A percentile compares a stretch with the other conserved stretches of the same genome.
These are phyloP conservation scores for Urochloa ruziziensis DNA, from an alignment of 176 grass and related monocot genomes.

Conservation along the genomic window DNA sequence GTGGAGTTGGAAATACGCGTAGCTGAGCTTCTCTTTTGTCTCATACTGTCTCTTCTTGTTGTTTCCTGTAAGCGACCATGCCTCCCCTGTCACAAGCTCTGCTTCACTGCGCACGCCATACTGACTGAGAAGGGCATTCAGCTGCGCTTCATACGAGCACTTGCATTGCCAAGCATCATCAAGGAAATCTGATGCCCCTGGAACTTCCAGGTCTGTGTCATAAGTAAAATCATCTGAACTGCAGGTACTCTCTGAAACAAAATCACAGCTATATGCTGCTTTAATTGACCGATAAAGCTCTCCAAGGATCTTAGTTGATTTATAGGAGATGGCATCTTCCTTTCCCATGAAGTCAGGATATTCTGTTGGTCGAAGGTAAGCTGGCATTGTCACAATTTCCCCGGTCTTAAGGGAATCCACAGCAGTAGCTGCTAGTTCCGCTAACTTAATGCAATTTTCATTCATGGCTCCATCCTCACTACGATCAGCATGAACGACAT, in stretches of 20 bases:
- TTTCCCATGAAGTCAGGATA: conserved; percentile 94
- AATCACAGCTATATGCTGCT: conserved; percentile 4
- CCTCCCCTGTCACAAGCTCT: conserved; percentile 83
- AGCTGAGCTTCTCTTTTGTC: conserved; percentile 69
- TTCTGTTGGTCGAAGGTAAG: conserved; percentile 55
- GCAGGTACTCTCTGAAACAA: conserved; percentile 27
- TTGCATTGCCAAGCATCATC: conserved; percentile 58
- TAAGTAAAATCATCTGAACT: conserved; percentile 48
- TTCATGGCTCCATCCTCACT: conserved; percentile 81
- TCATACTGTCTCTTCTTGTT: conserved; percentile 66
- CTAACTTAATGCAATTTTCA: conserved; percentile 68
- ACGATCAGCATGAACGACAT: conserved; percentile 86
- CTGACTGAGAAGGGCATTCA: conserved; percentile 58
- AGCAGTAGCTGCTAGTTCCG: conserved; percentile 72
- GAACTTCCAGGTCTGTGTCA: conserved; percentile 68
- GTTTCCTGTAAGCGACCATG: conserved; percentile 52
- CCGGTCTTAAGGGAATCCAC: conserved; percentile 91
- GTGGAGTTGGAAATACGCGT: conserved; percentile 56
- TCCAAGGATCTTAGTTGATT: conserved; percentile 74
- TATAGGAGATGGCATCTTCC: conserved; percentile 67
- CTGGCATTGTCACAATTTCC: conserved; percentile 59
- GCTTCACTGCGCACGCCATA: conserved; percentile 61
- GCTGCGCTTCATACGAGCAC: conserved; percentile 50
- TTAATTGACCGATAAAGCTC: conserved; percentile 43
- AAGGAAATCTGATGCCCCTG: conserved; percentile 48